Evolutionary conservation across 768 basidiomycete species (phyloP), one percentile per base, ranked within the genome.

Genomic region (Xanthoconium stramineum): DNA sequence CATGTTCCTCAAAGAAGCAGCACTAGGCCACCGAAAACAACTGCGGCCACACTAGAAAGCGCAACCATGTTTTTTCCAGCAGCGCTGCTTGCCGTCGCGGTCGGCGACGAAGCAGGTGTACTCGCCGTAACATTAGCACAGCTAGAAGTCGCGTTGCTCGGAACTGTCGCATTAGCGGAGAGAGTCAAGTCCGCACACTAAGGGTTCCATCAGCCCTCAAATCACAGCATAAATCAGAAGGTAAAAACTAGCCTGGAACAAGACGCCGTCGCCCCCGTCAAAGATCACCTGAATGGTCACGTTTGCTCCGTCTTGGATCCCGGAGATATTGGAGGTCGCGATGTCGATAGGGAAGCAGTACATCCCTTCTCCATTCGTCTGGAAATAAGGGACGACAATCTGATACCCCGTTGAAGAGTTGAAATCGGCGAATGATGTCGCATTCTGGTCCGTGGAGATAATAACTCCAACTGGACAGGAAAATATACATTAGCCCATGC

Each of bases 141-240:
- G 13, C 48, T 39, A 19, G 61, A 60, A 3, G 68, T 65, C 33
- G 75, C 65, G 53, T 74, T 78, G 35, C 78, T 72, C 1, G 84
- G 77, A 33, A 83, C 72, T 17, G 75, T 78, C 59, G 76, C 76
- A 63, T 68, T 78, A 19, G 74, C 78, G 40, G 84, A 79, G 33
- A 95, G 74, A 19, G 85, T 84, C 62, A 94, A 69, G 72, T 94
- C 93, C 37, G 92, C 80, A 66, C 91, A 94, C 88, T 93, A n/a
- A 13, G 48, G 11, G 15, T 57, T 46, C 37, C 17, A 24, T 59
- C 3, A 30, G 37, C 29, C 40, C 43, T 20, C 37, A 9, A 24
- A 44, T 48, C 39, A 36, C 20, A 36, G 32, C n/a, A 47, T 19
- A 20, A 46, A 39, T 44, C 15, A 32, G 14, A 53, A 39, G 4